phyloP scores from a whole-genome alignment of 2,329 filamentous ascomycete species.

The Cryphonectria naterciae region DNA sequence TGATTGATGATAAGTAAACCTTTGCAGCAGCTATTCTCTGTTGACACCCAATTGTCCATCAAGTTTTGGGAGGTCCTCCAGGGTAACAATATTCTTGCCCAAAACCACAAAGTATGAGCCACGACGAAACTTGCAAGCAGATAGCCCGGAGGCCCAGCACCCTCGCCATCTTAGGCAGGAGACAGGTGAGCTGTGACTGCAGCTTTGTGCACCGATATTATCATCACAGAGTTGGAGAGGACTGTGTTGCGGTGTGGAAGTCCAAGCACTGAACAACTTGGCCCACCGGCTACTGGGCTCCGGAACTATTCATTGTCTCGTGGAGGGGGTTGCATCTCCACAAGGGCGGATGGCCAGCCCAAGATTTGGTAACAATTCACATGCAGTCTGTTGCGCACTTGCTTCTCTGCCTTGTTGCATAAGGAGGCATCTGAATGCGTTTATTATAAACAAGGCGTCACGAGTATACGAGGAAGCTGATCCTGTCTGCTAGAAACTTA shows the following conservation, averaged over 20 bases:
- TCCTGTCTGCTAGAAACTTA: background rate
- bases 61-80: background rate
- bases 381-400: background rate
- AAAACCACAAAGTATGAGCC: background rate
- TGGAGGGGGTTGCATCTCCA: background rate
- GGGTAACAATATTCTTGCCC: background rate
- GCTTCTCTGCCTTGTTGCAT: background rate
- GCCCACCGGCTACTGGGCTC: background rate
- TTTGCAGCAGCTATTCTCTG: no score
- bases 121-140: background rate
- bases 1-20: no score
- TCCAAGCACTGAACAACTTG: background rate
- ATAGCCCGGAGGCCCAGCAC: background rate
- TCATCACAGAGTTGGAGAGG: background rate
- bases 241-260: background rate
- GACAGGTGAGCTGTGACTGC: background rate
- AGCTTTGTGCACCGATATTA: background rate
- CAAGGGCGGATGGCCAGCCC: background rate
- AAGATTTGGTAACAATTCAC: background rate
- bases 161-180: background rate
- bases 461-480: background rate
- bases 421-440: background rate
- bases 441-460: background rate
- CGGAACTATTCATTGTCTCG: background rate
- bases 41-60: no score